phyloP scores from a whole-genome alignment of 2,329 filamentous ascomycete genomes.

The Penicillium nordicum region DNA sequence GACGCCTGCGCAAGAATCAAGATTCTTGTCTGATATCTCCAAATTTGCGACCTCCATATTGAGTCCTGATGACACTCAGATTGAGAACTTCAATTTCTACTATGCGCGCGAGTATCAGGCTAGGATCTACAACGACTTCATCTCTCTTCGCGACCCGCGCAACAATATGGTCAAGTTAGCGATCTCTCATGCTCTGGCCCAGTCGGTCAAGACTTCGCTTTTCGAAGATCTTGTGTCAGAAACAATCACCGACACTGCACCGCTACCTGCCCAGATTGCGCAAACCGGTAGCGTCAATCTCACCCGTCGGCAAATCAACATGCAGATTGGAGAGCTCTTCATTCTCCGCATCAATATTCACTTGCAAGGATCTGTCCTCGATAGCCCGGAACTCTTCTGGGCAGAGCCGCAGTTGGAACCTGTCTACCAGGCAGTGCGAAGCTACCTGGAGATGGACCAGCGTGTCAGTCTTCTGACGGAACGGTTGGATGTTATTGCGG shows the following conservation, averaged over 20 bases:
- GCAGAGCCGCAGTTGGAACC: constrained; percentile 95
- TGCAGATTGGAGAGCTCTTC: constrained; percentile 98
- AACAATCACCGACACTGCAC: constrained; percentile 89
- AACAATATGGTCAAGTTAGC: constrained; percentile 98
- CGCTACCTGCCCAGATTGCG: constrained; percentile 89
- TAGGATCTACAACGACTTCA: constrained; percentile 99
- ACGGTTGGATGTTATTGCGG: constrained; percentile 85
- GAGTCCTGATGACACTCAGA: constrained; percentile 81
- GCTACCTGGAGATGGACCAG: constrained; percentile 98
- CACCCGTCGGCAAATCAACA: constrained; percentile 88
- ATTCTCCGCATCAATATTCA: constrained; percentile 98
- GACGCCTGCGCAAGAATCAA: constrained; percentile 81
- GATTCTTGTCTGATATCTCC: constrained; percentile 87
- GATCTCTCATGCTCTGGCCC: constrained; percentile 90
- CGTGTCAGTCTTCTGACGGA: constrained; percentile 85
- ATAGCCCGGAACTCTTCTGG: constrained; percentile 98
- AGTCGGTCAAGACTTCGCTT: constrained; percentile 95
- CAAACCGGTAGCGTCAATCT: constrained; percentile 88
- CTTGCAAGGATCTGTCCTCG: constrained; percentile 90
- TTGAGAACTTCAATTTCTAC: constrained; percentile 99
- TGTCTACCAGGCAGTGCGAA: constrained; percentile 90
- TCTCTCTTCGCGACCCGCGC: constrained; percentile 85
- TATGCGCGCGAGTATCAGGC: constrained; percentile 98
- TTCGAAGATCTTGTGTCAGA: constrained; percentile 94
- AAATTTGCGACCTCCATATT: constrained; percentile 94